Evolutionary conservation across 208 protist genomes (phyloP), one percentile per base, ranked within the genome.

Genomic region (Polymyxa betae): DNA sequence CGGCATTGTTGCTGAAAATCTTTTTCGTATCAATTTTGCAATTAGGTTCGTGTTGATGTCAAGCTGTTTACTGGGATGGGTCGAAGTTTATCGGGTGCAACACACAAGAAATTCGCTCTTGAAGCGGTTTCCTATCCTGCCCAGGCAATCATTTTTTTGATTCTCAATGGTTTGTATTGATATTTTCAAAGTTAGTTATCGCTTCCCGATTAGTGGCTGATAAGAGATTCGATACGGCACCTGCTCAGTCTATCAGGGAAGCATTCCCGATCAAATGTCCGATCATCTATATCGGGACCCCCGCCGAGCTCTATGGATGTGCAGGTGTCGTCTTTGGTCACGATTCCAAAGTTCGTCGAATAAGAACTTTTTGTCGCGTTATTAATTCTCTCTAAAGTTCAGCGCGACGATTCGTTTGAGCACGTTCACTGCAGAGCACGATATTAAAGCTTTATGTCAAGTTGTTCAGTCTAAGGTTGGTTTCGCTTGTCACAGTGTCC

Each of bases 11-110:
- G 5, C n/a, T 82, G 5, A 82, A 82, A 5, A 12, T 82, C 72
- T 35, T 35, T 43, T 35, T 35, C 5, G 35, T 82, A 38, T 35
- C 40, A 82, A 82, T 35, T 82, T 82, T 43, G 72, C 40, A n/a
- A 20, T 82, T 43, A 82, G 72, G 40, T 43, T 35, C 72, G n/a
- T 20, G 12, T 82, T 82, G 72, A 82, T 5, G 72, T 82, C 35
- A 5, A n/a, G 35, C 40, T 82, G 72, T 82, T 82, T 35, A 82
- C 72, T 82, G 72, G 72, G 35, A 82, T 82, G 72, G n/a, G n/a
- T 40, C 5, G 72, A 16, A 43, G 12, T 5, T 20, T 5, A 20
- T 82, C 72, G 10, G 72, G 72, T 45, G 5, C 72, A 38, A 20
- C 35, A 16, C 16, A 82, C 10, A 5, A 82, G n/a, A n/a, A 60